Base-by-base conservation (phyloP, 2,329 filamentous ascomycete species). In the Fusarium sp. region DNA sequence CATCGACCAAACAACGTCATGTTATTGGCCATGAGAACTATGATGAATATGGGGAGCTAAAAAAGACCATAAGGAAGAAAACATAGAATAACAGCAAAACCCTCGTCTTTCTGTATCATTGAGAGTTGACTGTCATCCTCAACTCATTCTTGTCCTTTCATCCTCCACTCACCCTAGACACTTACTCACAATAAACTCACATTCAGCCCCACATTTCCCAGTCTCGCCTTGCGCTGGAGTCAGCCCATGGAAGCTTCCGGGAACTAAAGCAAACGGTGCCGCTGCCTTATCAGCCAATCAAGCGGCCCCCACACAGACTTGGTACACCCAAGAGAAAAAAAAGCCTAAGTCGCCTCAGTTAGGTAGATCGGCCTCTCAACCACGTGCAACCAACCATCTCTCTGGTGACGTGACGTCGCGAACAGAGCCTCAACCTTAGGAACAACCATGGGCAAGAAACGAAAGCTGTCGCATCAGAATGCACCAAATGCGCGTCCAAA, bases 401-500 rank as follows among this genome's bases (percentile, higher is more conserved):
- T 37, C 11, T 29, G 23, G 53, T 36, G 48, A 42, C 49, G 41
- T 60, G 57, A 70, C 57, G 49, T 64, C 45, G 50, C 37, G 31
- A 43, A 50, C 42, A 62, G 42, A 50, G 33, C 40, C 52, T 56
- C 47, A 48, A 48, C 25, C 25, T 25, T 25, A 3, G 25, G 10
- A 25, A 25, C 41, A 42, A 41, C 50, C 40, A 81, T 80, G 79
- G 76, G 70, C 52, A 82, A 79, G 66, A 83, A 82, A 72, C 81
- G 80, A 66, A 84, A 83, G 77, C 76, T 81, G 54, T 65, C 69
- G 58, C 76, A 65, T 49, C 70, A 65, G 55, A 53, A 55, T 48
- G 58, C 75, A 54, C 50, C 60, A 5, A 66, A 51, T 35, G 46
- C 47, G 33, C 61, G 65, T 11, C 52, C 69, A 6, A 70, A 72